These are phyloP conservation scores for Russula vinacea DNA, from an alignment of 768 basidiomycete species.

Conservation along the genomic window DNA sequence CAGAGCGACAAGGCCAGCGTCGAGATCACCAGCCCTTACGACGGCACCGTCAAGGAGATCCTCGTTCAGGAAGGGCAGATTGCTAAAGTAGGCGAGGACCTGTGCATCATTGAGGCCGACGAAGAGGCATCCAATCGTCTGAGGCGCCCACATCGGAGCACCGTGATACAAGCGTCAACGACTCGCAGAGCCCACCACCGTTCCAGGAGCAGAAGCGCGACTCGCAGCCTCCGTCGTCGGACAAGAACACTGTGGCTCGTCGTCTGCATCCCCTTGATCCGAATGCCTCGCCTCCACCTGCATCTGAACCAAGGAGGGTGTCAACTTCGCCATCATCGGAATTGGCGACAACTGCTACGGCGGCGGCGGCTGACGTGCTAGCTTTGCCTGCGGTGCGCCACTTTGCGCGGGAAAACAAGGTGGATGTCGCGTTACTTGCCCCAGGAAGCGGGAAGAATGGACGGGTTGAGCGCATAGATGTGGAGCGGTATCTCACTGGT, in stretches of 20 bases:
- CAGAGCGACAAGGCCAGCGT: slow-evolving; percentile 90
- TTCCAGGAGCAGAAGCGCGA: slow-evolving; percentile 10
- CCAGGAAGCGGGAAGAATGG: slow-evolving; percentile 75
- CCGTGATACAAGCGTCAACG: neutral
- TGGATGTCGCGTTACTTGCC: slow-evolving; percentile 55
- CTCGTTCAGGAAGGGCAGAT: slow-evolving; percentile 79
- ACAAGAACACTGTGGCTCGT: slow-evolving; percentile 24
- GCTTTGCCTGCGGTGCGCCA: slow-evolving; percentile 78
- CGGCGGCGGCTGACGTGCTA: slow-evolving; percentile 43
- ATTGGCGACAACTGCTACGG: neutral
- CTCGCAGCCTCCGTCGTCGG: slow-evolving; percentile 10
- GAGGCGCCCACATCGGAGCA: slow-evolving; percentile 24
- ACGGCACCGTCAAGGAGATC: slow-evolving; percentile 68
- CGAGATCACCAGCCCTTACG: slow-evolving; percentile 84
- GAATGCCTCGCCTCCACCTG: slow-evolving; percentile 35
- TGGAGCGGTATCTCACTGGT: slow-evolving; percentile 56
- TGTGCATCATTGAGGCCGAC: slow-evolving; percentile 81
- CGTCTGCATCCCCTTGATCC: slow-evolving; percentile 66
- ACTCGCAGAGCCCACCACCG: slow-evolving; percentile 1
- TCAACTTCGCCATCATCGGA: neutral
- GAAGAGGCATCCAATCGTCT: slow-evolving; percentile 43
- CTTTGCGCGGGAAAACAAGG: slow-evolving; percentile 61
- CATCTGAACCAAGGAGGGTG: neutral
- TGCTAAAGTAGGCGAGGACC: slow-evolving; percentile 74
- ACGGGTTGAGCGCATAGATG: slow-evolving; percentile 69